Evolutionary conservation across 1,139 yeast species (phyloP).

Genomic region (Sugiyamaella pinicola): DNA sequence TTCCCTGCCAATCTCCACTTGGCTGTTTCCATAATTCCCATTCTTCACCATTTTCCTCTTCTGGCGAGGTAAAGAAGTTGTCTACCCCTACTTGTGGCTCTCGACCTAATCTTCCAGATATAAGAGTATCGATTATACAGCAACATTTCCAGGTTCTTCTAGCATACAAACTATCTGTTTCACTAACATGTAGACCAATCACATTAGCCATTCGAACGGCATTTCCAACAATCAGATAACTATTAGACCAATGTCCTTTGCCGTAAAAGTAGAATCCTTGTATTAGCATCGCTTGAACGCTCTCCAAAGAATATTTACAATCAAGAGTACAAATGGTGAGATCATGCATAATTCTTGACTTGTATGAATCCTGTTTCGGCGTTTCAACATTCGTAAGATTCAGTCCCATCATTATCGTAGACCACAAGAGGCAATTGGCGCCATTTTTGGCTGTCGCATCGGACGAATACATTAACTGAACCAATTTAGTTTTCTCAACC

Average conservation of each 20-base stretch:
- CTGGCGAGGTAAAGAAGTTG: slow-evolving; percentile 21
- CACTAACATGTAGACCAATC: slow-evolving; percentile 22
- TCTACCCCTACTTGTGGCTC: slow-evolving; percentile 25
- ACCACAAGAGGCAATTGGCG: slow-evolving; percentile 26
- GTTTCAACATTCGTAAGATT: slow-evolving; percentile 22
- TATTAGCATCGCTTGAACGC: slow-evolving; percentile 27
- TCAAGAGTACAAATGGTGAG: slow-evolving; percentile 28
- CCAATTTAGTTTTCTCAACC: slow-evolving; percentile 25
- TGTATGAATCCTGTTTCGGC: slow-evolving; percentile 19
- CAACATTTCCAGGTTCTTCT: slow-evolving; percentile 31
- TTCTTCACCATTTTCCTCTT: slow-evolving; percentile 27
- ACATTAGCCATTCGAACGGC: slow-evolving; percentile 27
- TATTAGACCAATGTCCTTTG: slow-evolving; percentile 28
- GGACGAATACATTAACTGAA: slow-evolving; percentile 23
- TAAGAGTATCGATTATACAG: slow-evolving; percentile 29
- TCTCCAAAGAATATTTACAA: slow-evolving; percentile 25
- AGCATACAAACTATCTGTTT: slow-evolving; percentile 6
- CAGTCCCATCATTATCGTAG: slow-evolving; percentile 25
- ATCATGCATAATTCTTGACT: slow-evolving; percentile 27
- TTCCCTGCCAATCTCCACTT: slow-evolving; percentile 4
- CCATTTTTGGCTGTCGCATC: slow-evolving; percentile 23
- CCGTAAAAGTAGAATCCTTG: slow-evolving; percentile 24
- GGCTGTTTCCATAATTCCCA: slow-evolving; percentile 28
- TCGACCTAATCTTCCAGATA: slow-evolving; percentile 28
- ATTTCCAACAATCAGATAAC: slow-evolving; percentile 28